Evolutionary conservation across 306 rosid genomes (phyloP), one percentile per base, ranked within the genome.

Genomic region (Medicago arabica): DNA sequence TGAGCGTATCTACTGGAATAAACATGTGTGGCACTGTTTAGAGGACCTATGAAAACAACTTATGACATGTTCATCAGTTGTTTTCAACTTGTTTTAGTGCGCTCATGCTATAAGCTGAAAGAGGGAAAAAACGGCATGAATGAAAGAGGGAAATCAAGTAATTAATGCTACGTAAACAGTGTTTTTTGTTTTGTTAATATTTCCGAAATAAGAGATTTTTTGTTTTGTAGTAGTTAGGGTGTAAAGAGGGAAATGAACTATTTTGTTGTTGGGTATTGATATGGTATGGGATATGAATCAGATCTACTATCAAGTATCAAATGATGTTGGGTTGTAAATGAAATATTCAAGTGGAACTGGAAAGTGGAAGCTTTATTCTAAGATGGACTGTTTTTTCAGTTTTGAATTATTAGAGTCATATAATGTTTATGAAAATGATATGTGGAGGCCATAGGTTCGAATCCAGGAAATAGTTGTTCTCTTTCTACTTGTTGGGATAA

Each of bases 131-230:
- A 7, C 51, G 41, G 25, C 44, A 55, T 17, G 19, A 12, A 6
- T 21, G 41, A n/a, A 49, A 68, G 4, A 11, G 31, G n/a, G 17
- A 50, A 2, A 53, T 1, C 31, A 39, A n/a, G n/a, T 17, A 50
- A 18, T 7, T 75, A 68, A 44, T 54, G 40, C 78, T 63, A 46
- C 53, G 25, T 51, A 13, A 44, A 54, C 15, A 11, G 64, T 70
- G 1, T 25, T 21, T 19, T 19, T 53, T 47, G 7, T 47, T 53
- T 54, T 17, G 57, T 49, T 72, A 47, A 31, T 71, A 31, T 71
- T 73, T 51, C 59, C 28, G 25, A 25, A 53, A 31, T 16, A 18
- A 6, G 47, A 43, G 39, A 13, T 3, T 25, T 13, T 61, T 47
- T 1, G 7, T 57, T 11, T 10, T 68, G 11, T 76, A 67, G 34